phyloP scores from a whole-genome alignment of 192 early-diverging fungal genomes.

The Lobosporangium transversale region DNA sequence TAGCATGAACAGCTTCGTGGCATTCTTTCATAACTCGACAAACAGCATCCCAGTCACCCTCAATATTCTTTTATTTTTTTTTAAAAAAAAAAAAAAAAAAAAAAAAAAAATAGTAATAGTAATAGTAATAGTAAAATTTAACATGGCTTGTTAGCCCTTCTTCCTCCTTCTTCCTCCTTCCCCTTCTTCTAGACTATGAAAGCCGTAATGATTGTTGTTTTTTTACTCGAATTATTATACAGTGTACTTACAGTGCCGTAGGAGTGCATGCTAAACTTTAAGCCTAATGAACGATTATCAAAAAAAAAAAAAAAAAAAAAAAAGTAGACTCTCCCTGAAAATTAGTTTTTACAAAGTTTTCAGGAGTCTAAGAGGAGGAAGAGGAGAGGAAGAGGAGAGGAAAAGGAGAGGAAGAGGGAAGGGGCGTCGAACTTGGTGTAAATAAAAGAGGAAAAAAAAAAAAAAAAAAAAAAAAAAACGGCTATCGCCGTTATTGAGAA shows the following conservation, averaged over 20 bases:
- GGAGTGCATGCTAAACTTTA: slow-evolving; percentile 49
- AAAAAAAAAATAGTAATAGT: background rate
- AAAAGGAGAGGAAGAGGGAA: too few species aligned
- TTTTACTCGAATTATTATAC: background rate
- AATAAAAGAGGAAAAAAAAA: slow-evolving; percentile 3
- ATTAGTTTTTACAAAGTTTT: too few species aligned
- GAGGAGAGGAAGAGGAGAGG: too few species aligned
- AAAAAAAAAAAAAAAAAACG: background rate
- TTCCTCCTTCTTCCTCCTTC: background rate
- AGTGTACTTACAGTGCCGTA: slow-evolving; percentile 52
- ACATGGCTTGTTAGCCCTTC: background rate
- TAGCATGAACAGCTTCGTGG: slow-evolving; percentile 51
- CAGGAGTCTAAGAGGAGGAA: too few species aligned
- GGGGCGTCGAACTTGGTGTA: too few species aligned
- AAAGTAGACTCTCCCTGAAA: background rate
- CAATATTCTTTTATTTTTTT: slow-evolving; percentile 40
- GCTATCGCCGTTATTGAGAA: background rate
- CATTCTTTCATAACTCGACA: slow-evolving; percentile 52
- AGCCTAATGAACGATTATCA: slow-evolving; percentile 30
- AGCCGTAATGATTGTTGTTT: too few species aligned
- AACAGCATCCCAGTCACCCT: slow-evolving; percentile 51
- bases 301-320: background rate
- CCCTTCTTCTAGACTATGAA: background rate
- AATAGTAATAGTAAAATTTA: background rate
- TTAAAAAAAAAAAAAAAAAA: background rate